Base-by-base conservation (phyloP, 2,329 filamentous ascomycete species). In the Cryoendolithus antarcticus region DNA sequence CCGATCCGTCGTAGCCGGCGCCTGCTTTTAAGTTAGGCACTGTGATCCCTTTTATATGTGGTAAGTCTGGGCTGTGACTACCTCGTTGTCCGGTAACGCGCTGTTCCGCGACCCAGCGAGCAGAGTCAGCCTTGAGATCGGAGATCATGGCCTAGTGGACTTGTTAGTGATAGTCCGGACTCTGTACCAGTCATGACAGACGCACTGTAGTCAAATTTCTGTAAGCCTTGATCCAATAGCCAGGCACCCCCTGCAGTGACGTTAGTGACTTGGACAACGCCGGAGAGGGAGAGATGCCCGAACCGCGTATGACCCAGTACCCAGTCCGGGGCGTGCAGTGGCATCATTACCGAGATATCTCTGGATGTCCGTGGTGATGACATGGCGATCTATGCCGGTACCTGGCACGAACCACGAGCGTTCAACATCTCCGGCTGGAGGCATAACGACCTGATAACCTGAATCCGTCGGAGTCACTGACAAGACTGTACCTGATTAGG, bases 301-400 rank as follows among this genome's bases (percentile, higher is more conserved):
- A 49, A 68, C 64, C 57, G 65, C 58, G 50, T 65, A 58, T 42
- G 66, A 61, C 40, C 60, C 63, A 43, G 55, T 64, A 48, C 64
- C 64, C 35, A 55, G 48, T 35, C 66, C 66, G 31, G 67, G 67
- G 48, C 62, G 61, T 33, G 69, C 65, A 41, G 66, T 65, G 35
- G 67, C 67, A 58, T 70, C 66, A 45, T 63, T 64, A 39, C 66
- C 67, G 41, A 70, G 53, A 49, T 69, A 70, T 50, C 65, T 61
- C 55, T 69, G 65, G 48, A 70, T 70, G 55, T 70, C 66, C 47
- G 65, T 65, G 35, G 65, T 66, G 47, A 70, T 70, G 54, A 70
- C 66, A 55, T 69, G 62, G 51, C 67, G 55, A 41, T 65, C 63
- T 50, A 70, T 70, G 54, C 66, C 67, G 35, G 68, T 65, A 45